A percentile compares a stretch with the other conserved stretches of the same genome.
These are phyloP conservation scores for Jackrogersella minutella DNA, from an alignment of 495 filamentous ascomycete genomes.

Conservation along the genomic window DNA sequence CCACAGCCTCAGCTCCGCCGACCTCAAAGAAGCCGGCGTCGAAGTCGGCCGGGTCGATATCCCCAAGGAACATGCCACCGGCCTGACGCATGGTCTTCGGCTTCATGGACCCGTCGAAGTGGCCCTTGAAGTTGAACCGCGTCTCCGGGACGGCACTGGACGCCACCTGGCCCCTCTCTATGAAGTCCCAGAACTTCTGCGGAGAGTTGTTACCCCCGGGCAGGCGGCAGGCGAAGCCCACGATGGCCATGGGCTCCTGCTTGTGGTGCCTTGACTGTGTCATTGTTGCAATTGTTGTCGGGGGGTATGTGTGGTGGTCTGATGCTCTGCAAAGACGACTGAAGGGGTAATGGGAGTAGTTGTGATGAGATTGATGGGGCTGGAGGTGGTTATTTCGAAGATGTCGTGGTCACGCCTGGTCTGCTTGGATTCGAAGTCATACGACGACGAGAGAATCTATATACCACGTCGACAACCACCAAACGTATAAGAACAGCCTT, in stretches of 20 bases:
- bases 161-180: conserved; percentile 61
- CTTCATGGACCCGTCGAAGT: conserved; percentile 68
- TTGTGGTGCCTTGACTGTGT: neutral
- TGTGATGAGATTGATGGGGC: no score
- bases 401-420: no score
- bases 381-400: no score
- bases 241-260: conserved; percentile 54
- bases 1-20: conserved; percentile 68
- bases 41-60: conserved; percentile 69
- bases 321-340: no score
- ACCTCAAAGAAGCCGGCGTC: conserved; percentile 87
- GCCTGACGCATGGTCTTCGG: conserved; percentile 67
- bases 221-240: conserved; percentile 63
- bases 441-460: no score
- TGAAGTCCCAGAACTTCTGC: conserved; percentile 61
- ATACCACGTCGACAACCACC: no score
- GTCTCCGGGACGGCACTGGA: conserved; percentile 65
- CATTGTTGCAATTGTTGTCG: no score
- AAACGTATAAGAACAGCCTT: no score
- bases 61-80: conserved; percentile 40
- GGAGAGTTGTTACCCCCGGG: conserved; percentile 55
- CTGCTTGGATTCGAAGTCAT: no score
- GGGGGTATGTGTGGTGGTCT: no score
- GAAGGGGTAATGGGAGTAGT: no score
- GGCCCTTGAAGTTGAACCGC: conserved; percentile 58